These are phyloP conservation scores for Penicillium oxalicum DNA, from an alignment of 2,329 filamentous ascomycete species.

Conservation along the genomic window DNA sequence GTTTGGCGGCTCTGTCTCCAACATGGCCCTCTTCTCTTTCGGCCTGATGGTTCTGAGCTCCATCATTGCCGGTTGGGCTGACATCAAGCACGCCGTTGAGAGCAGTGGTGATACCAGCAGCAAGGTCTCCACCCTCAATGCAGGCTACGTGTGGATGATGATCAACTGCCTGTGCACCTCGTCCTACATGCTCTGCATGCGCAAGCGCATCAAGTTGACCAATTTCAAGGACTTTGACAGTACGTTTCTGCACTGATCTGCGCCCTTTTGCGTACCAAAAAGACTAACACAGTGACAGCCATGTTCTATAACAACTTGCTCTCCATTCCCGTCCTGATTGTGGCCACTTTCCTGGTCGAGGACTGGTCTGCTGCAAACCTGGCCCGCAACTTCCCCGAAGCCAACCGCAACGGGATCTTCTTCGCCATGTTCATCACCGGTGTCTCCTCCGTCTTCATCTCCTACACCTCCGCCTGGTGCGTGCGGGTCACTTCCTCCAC, in stretches of 20 bases:
- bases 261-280: background rate
- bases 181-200: conserved; percentile 84
- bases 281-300: conserved; percentile 49
- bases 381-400: conserved; percentile 78
- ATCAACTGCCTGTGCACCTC: conserved; percentile 94
- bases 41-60: conserved; percentile 95
- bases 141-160: conserved; percentile 96
- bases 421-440: conserved; percentile 92
- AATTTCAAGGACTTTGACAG: conserved; percentile 99
- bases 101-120: conserved; percentile 61
- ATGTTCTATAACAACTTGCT: conserved; percentile 99
- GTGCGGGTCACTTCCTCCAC: conserved; percentile 96
- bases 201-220: conserved; percentile 98
- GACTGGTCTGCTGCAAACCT: conserved; percentile 89
- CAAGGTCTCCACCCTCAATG: conserved; percentile 82
- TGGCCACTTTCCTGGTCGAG: conserved; percentile 75
- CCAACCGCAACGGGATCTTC: conserved; percentile 70
- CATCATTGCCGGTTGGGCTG: conserved; percentile 91
- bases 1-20: conserved; percentile 90
- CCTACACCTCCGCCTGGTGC: conserved; percentile 99
- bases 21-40: conserved; percentile 84
- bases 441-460: conserved; percentile 91
- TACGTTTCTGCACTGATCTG: conserved; percentile 48
- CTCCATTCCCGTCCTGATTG: conserved; percentile 83
- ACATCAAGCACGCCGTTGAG: conserved; percentile 78